Base-by-base conservation (phyloP, 768 basidiomycete species). In the Pleurotus cornucopiae region DNA sequence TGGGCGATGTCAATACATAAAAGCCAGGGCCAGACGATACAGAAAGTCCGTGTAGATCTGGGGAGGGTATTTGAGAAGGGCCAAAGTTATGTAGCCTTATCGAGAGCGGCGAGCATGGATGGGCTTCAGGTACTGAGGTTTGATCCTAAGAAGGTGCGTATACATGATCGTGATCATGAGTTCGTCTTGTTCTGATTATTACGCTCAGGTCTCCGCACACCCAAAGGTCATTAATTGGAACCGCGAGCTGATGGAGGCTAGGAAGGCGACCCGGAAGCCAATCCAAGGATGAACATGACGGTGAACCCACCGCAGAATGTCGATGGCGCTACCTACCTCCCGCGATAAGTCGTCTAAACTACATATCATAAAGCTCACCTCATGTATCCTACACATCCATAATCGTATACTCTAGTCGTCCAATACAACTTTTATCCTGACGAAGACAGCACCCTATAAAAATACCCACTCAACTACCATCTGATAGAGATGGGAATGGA, bases 1-100 rank as follows among this genome's bases (percentile, higher is more conserved):
- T 91, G 89, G 89, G 88, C 88, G 0, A 89, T 90, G 84, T 84
- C 82, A 5, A 91, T 92, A 54, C 89, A 92, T 69, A 92, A 92
- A 65, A 82, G 81, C 25, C 90, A 92, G 62, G 90, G 90, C 5
- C 91, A 91, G 65, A 91, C 90, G 0, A 73, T 92, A 5, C 82
- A 86, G 21, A 79, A 87, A 46, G 86, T 91, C 63, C 89, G 86
- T 64, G 87, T 91, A 39, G 89, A 92, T 64, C 76, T 92, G 38
- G 79, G 81, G 41, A 82, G 80, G 63, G 85, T 91, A 4, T 92
- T 92, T 63, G 90, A 86, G 70, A 86, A 84, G 68, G 84, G 84
- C 21, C 83, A 85, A 67, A 80, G 83, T 38, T 84, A 84, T 54
- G 84, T 85, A 13, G 83, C 83, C 6, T 72, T 86, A 6, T 86